phyloP scores from a whole-genome alignment of 2,329 filamentous ascomycete genomes.

The Pseudocercospora fijiensis region DNA sequence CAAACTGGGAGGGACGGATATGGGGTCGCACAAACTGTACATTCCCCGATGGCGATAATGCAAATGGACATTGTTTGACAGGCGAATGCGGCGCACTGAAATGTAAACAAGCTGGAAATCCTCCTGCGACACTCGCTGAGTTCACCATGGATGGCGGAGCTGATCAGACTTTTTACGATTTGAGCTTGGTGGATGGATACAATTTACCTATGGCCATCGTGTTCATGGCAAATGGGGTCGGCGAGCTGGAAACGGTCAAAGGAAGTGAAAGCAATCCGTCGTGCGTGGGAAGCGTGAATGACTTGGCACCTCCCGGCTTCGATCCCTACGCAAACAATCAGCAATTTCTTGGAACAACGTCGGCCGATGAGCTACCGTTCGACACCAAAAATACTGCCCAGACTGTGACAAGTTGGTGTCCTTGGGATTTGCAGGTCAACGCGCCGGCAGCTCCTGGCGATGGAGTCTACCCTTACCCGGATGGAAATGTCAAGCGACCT shows the following conservation, averaged over 20 bases:
- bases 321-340: conserved; percentile 55
- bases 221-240: conserved; percentile 56
- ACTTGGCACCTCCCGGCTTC: conserved; percentile 50
- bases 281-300: conserved; percentile 69
- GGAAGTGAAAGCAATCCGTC: conserved; percentile 74
- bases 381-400: conserved; percentile 59
- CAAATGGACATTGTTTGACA: conserved; percentile 59
- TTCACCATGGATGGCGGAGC: conserved; percentile 71
- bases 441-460: conserved; percentile 69
- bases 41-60: conserved; percentile 64
- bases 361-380: conserved; percentile 65
- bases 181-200: conserved; percentile 82
- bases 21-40: conserved; percentile 85
- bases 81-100: conserved; percentile 73
- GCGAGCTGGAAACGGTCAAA: conserved; percentile 61
- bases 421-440: conserved; percentile 71
- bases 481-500: conserved; percentile 68
- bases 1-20: conserved; percentile 76
- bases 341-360: conserved; percentile 60
- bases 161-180: conserved; percentile 76
- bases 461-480: conserved; percentile 77
- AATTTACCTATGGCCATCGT: conserved; percentile 68
- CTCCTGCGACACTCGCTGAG: conserved; percentile 75
- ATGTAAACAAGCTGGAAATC: conserved; percentile 61
- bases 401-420: conserved; percentile 69